Base-by-base conservation (phyloP, 306 rosid genomes). In the Hylodesmum podocarpum region DNA sequence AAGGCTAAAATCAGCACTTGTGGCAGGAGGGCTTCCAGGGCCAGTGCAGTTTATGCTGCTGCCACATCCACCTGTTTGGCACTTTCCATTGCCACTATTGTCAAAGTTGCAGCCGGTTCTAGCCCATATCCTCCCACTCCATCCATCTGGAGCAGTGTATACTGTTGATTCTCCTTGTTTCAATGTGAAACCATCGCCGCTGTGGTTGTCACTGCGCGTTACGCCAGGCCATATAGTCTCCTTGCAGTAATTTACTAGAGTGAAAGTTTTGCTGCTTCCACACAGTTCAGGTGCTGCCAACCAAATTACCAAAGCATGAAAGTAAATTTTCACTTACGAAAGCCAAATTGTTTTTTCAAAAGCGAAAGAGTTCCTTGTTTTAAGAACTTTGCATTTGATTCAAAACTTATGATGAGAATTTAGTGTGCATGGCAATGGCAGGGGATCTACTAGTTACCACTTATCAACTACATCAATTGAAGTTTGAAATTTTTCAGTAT, bases 111-210 rank as follows among this genome's bases (percentile, higher is more conserved):
- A 91, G 46, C 94, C 89, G 0, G 92, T 91, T 65, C 90, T 53
- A 2, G 70, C 87, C 93, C 92, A 89, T 66, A 89, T 91, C 21
- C 91, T 78, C 9, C 96, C 96, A 4, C 63, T 72, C 90, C 92
- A 88, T 29, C 66, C 51, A 1, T 71, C 27, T 5, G 92, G 82
- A 34, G 88, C 86, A 0, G 82, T 81, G 50, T 81, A 86, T 4
- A 82, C 78, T 12, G 80, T 64, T 25, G 90, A 86, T 37, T 86
- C 78, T 8, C 90, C 81, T 29, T 84, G 78, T 49, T 86, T 82
- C 33, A 86, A 46, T 54, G 84, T 51, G 57, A 87, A 80, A 24
- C 92, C 89, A 3, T 85, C 86, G 2, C 84, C 84, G 1, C 34
- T 88, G 79, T 84, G 63, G 81, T 88, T 86, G 22, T 86, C 89